phyloP scores from a whole-genome alignment of 1,284 basidiomycete genomes.

The Cutaneotrichosporon sp. region DNA sequence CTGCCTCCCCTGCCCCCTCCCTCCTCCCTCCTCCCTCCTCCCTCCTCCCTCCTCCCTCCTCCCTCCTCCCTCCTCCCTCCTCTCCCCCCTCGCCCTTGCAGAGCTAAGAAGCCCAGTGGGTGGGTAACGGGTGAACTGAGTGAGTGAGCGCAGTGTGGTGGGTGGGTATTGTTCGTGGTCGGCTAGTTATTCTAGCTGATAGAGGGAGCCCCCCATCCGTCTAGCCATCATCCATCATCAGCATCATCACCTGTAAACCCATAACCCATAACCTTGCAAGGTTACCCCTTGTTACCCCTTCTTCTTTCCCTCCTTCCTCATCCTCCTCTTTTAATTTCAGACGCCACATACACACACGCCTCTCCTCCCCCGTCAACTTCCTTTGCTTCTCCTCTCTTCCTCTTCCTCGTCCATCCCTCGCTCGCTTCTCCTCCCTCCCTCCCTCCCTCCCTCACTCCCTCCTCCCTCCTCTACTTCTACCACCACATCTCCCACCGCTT shows the following conservation, averaged over 20 bases:
- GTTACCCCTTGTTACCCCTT: slow-evolving; percentile 1
- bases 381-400: background rate
- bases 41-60: background rate
- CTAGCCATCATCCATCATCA: too few species aligned
- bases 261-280: background rate
- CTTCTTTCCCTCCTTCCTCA: background rate
- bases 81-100: background rate
- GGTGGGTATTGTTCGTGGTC: too few species aligned
- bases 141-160: too few species aligned
- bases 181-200: too few species aligned
- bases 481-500: background rate
- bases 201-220: too few species aligned
- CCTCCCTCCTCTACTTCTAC: background rate
- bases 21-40: background rate
- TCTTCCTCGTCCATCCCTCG: background rate
- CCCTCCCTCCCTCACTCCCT: background rate
- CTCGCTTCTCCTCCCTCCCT: background rate
- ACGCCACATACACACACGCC: background rate
- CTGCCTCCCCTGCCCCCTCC: background rate
- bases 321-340: slow-evolving; percentile 2
- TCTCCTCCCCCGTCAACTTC: background rate
- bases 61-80: too few species aligned
- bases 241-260: background rate
- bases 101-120: too few species aligned
- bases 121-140: background rate